Evolutionary conservation across 2,329 filamentous ascomycete species (phyloP), one percentile per base, ranked within the genome.

Genomic region (Clonostachys solani): DNA sequence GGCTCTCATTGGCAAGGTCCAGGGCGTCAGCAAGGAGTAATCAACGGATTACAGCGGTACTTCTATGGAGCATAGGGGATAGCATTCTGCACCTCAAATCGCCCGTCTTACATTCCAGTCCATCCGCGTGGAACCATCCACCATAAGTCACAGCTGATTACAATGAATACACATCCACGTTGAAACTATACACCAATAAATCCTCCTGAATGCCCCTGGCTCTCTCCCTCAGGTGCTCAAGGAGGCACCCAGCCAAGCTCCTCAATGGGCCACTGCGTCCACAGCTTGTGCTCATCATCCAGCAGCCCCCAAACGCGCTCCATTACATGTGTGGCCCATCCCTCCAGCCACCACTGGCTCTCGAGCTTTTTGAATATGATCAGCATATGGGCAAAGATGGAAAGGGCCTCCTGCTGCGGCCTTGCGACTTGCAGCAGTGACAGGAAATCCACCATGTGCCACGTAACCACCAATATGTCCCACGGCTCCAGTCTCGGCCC

Each of bases 391-490:
- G 60, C 61, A 47, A 66, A 65, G 13, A 71, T 65, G 38, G 56
- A 58, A 6, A 70, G 48, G 3, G 62, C 56, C 35, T 60, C 61
- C 47, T 61, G 61, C 36, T 52, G 50, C n/a, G 16, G 53, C 51
- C 12, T 49, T 45, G 10, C 33, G 40, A n/a, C 23, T 19, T 38
- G n/a, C 12, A 72, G 51, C 18, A 72, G 54, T 15, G 62, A 58
- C 10, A 72, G 49, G 18, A 69, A 65, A 5, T 64, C 62, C 45
- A 61, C 56, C 10, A 67, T 57, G 23, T 51, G 46, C 52, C 66
- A 71, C 42, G 69, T 57, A 68, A 68, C 72, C 6, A 67, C 54
- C 46, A 72, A 70, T 2, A 67, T 56, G 47, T 72, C 69, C 3
- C 60, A 56, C 18, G 63, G 54, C 43, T 73, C 69, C 12, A 62